Conservation (phyloP, 371 early-diverging fungal species). For the Rhizopus sp. region DNA sequence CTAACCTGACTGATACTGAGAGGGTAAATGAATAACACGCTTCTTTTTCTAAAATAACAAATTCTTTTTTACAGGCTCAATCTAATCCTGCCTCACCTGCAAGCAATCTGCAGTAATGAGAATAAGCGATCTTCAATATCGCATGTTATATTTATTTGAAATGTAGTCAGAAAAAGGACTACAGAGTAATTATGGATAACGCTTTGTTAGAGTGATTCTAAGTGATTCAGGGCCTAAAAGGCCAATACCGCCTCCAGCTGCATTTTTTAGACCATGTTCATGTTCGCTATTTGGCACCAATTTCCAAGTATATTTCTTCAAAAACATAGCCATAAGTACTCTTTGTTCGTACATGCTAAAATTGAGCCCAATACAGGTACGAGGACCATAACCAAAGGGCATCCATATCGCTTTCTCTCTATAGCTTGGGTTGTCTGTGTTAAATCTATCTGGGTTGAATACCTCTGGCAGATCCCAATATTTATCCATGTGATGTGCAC, state of each 20-base stretch:
- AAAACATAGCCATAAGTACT: conserved; percentile 42
- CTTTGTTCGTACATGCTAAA: conserved; percentile 52
- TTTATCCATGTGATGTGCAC: conserved; percentile 23
- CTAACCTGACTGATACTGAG: no score
- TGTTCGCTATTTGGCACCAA: conserved; percentile 29
- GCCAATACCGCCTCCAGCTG: conserved; percentile 24
- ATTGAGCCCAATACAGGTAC: conserved; percentile 44
- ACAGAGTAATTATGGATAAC: conserved; percentile 13
- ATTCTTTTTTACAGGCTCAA: no score
- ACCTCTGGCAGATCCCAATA: conserved; percentile 31
- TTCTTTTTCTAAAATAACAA: no score
- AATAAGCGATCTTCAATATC: no score
- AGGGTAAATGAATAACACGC: no score
- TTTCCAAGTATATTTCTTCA: conserved; percentile 26
- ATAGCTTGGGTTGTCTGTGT: conserved; percentile 5
- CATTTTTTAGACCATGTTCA: conserved; percentile 27
- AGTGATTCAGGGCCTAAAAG: conserved; percentile 31
- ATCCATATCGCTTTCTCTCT: conserved; percentile 25
- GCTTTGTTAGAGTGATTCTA: conserved; percentile 21
- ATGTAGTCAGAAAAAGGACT: background rate
- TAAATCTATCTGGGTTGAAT: conserved; percentile 37
- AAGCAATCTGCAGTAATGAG: no score
- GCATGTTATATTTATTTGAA: no score
- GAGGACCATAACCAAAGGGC: conserved; percentile 40
- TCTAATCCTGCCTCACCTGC: no score